phyloP scores from a whole-genome alignment of 306 rosid genomes.

The Crataegus laevigata region DNA sequence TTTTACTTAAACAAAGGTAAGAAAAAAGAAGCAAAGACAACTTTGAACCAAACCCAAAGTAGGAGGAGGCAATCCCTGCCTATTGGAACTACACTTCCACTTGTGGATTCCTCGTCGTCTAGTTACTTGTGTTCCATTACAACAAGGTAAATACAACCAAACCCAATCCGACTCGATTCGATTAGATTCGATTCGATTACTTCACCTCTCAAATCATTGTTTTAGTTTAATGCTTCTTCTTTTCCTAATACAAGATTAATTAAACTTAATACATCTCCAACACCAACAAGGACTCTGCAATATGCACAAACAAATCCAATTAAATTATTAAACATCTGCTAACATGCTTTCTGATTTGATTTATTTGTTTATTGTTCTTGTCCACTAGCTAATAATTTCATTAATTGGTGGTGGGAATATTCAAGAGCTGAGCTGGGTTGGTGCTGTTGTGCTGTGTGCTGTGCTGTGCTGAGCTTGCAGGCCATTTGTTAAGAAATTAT shows the following conservation, averaged over 20 bases:
- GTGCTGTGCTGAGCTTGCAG: not conserved
- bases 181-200: too few relatives aligned
- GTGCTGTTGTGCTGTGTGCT: not conserved
- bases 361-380: conserved; percentile 1
- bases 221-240: too few relatives aligned
- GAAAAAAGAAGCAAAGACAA: too few relatives aligned
- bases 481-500: not conserved
- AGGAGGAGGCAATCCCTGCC: too few relatives aligned
- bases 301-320: not conserved
- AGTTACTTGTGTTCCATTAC: too few relatives aligned
- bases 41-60: too few relatives aligned
- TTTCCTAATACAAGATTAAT: not conserved
- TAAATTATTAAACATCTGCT: not conserved
- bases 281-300: not conserved
- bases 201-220: too few relatives aligned
- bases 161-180: too few relatives aligned
- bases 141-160: too few relatives aligned
- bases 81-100: too few relatives aligned
- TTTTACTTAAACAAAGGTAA: too few relatives aligned
- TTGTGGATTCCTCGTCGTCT: too few relatives aligned
- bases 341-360: not conserved
- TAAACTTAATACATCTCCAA: not conserved
- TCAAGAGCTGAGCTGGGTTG: conserved; percentile 3
- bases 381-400: conserved; percentile 6
- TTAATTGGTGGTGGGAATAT: not conserved